Evolutionary conservation across 116 monocot genomes (phyloP), one percentile per base, ranked within the genome.

Genomic region (Zostera marina): DNA sequence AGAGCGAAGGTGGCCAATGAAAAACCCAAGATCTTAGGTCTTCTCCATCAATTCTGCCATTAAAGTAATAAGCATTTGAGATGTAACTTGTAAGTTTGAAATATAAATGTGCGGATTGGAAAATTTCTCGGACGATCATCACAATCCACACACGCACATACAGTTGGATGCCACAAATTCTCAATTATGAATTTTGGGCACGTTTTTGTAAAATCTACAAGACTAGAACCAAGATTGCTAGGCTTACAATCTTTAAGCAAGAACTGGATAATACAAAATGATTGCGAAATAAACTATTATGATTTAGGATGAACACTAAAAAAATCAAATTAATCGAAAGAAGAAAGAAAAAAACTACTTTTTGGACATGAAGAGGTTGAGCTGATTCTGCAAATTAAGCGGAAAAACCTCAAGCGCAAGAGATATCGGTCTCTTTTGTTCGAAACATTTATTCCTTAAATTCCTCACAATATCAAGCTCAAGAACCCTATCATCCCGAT

Each of bases 381-480:
- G 75, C 64, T 75, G 77, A 10, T 80, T 77, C 58, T 89, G 96
- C 15, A 81, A 58, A 73, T 85, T 60, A 17, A 67, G 63, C 8
- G 96, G 82, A 59, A 96, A 96, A 12, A 76, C 79, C 63, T 96
- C 96, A 16, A 96, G 44, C 5, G 96, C 96, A 47, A 96, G 14
- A 11, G 89, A 82, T 7, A 96, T 56, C 7, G 82, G 52, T 67
- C 89, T 64, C 63, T 80, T 66, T 53, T 67, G 72, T 66, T 85
- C 85, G 25, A 66, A 56, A 59, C 89, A 96, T 38, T 71, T 72
- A 44, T 44, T 69, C 47, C 72, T 52, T 38, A 96, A 67, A 60
- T 69, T 81, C 65, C 54, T 85, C 9, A 96, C 70, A 26, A 89
- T 82, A 74, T 82, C 89, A 48, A 89, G 78, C 72, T 89, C 89